Conservation (phyloP, 2,329 filamentous ascomycete species). For the Xylaria sp. region DNA sequence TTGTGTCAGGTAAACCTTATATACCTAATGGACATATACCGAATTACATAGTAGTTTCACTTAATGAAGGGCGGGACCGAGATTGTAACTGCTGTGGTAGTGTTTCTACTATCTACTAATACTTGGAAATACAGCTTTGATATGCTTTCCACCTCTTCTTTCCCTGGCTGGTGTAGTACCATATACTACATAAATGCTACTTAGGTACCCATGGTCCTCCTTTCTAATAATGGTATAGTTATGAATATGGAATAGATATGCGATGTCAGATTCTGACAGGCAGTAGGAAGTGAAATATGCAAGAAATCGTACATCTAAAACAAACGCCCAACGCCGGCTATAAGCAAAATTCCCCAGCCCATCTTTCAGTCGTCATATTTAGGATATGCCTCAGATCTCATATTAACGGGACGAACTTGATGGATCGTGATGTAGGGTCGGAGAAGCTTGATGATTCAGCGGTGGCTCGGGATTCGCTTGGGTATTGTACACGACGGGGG, state of each 20-base stretch:
- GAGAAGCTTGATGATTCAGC: constrained; percentile 7
- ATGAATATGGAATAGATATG: constrained; percentile 7
- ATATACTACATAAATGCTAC: not conserved
- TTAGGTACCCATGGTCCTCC: not conserved
- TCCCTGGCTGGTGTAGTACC: not conserved
- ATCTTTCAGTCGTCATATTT: not conserved
- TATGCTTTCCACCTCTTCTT: not conserved
- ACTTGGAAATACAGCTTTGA: not conserved
- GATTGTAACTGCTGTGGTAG: not conserved
- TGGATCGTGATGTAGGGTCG: constrained; percentile 10
- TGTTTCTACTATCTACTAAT: constrained; percentile 4
- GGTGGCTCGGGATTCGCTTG: constrained; percentile 8
- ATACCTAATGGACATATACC: not conserved
- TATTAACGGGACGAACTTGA: constrained; percentile 12
- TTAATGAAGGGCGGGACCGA: not conserved
- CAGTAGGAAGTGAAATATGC: constrained; percentile 7
- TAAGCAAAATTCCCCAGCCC: constrained; percentile 6
- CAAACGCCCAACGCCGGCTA: constrained; percentile 33
- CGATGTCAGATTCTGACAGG: not conserved
- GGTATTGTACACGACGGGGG: constrained; percentile 7
- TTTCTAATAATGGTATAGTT: constrained; percentile 5
- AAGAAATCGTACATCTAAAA: constrained; percentile 9
- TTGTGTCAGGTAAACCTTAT: not conserved
- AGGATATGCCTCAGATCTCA: not conserved
- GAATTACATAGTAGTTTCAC: not conserved